Evolutionary conservation across 768 basidiomycete genomes (phyloP), one percentile per base, ranked within the genome.

Genomic region (Chalciporus piperatus): DNA sequence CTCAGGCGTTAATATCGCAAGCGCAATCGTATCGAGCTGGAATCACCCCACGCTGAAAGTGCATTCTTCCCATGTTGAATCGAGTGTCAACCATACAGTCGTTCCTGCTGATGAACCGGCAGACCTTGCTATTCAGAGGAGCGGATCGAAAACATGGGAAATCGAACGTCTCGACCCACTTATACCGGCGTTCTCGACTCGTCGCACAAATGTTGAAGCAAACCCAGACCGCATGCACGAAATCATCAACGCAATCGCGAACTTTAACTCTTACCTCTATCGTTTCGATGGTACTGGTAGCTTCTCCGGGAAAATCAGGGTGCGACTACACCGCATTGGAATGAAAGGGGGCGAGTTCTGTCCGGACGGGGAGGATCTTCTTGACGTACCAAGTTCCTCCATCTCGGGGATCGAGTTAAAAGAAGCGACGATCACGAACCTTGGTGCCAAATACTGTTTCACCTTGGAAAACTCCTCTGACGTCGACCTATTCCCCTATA

Each of bases 261-360:
- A 63, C 35, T 62, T 62, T 46, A 57, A 63, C 4, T 57, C 46
- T 13, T 63, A 54, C 38, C 43, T 62, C 27, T 27, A 27, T 27
- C 27, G 27, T 27, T 27, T 7, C 27, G 27, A 27, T 27, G 27
- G 27, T 27, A 50, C 41, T 9, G 25, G 50, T 25, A 33, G 32
- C 14, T 60, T 57, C 20, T 2, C 48, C 19, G 58, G 51, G 4
- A 60, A 55, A 41, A 53, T 62, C 14, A 38, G 40, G 17, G 42
- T 44, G n/a, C 55, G 47, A 14, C 32, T 62, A 33, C 50, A 55
- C 4, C 48, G 52, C 45, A 33, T 60, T 25, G 45, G 40, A 11
- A 2, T 16, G 6, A 9, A 30, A 35, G 3, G 3, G 22, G 8
- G 5, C 2, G 55, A 60, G 42, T 20, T 27, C 22, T 17, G 41